These are phyloP conservation scores for Sporothrix humicola DNA, from an alignment of 2,329 filamentous ascomycete genomes.

Conservation along the genomic window DNA sequence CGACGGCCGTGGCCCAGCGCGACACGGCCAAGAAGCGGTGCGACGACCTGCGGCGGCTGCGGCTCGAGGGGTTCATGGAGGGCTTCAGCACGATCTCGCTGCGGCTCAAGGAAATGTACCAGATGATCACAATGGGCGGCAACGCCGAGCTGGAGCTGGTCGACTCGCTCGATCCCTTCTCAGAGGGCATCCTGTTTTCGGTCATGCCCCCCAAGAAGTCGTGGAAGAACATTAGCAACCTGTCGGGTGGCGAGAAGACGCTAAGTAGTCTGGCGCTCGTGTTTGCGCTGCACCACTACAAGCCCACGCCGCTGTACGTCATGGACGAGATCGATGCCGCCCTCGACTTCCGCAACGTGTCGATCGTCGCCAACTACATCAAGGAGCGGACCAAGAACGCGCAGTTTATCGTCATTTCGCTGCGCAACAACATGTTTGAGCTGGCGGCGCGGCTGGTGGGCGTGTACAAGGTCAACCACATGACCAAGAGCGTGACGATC, in stretches of 20 bases:
- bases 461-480: constrained; percentile 99
- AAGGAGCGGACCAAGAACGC: constrained; percentile 99
- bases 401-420: constrained; percentile 97
- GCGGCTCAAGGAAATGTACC: constrained; percentile 98
- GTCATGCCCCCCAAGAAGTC: constrained; percentile 99
- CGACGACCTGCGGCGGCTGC: constrained; percentile 86
- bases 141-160: constrained; percentile 98
- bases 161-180: constrained; percentile 94
- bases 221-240: constrained; percentile 98
- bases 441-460: constrained; percentile 92
- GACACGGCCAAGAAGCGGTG: constrained; percentile 90
- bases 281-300: constrained; percentile 98
- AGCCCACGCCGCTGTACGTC: constrained; percentile 95
- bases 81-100: constrained; percentile 94
- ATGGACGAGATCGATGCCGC: constrained; percentile 99
- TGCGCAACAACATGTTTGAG: constrained; percentile 99
- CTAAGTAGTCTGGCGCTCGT: constrained; percentile 90
- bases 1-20: constrained; percentile 74
- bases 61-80: constrained; percentile 97
- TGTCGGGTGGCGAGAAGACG: constrained; percentile 97
- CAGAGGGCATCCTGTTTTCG: constrained; percentile 93
- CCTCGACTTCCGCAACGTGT: constrained; percentile 96
- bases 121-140: constrained; percentile 99
- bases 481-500: constrained; percentile 91
- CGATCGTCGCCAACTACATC: constrained; percentile 98